Base-by-base conservation (phyloP, 2,329 filamentous ascomycete species). In the Ascochyta pisi region DNA sequence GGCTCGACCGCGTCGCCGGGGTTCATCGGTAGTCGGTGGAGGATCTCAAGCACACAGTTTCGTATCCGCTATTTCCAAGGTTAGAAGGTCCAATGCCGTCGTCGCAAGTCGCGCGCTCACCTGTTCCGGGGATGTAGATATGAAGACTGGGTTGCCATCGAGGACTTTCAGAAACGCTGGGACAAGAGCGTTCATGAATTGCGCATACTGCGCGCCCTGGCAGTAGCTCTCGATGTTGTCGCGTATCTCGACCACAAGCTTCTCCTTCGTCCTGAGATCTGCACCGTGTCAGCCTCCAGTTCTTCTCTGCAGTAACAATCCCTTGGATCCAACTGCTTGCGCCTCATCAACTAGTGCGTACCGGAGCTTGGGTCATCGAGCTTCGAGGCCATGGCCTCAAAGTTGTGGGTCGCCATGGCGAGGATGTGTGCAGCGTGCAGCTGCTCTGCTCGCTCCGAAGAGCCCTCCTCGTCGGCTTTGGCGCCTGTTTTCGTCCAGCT, bases 201-300 rank as follows among this genome's bases (percentile, higher is more conserved):
- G 82, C 26, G 85, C 78, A 75, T 98, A 99, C 67, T 87, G 87
- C 51, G 85, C 83, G 49, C 90, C 88, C 69, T 86, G 86, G 50
- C 89, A 92, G 80, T 95, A 96, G 70, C 92, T 85, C 69, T 99
- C 96, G 65, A 98, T 88, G 68, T 86, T 92, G 78, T 99, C 96
- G 73, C 95, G 91, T 69, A 99, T 83, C 63, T 93, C 89, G 48
- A 89, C 87, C 60, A 94, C 92, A 62, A 92, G 87, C 69, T 92
- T 91, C 60, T 90, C 85, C 79, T 93, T 96, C 55, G 87, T 79
- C 79, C 91, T 91, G 55, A 89, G 79, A 80, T 98, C 95, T 96
- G 52, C 38, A 40, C 50, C 41, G 49, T 52, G 60, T 73, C 52
- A 72, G 67, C 58, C 29, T 42, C n/a, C 26, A n/a, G 31, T 34